Evolutionary conservation across 2,329 filamentous ascomycete genomes (phyloP).

Genomic region (Sclerotinia trifoliorum): DNA sequence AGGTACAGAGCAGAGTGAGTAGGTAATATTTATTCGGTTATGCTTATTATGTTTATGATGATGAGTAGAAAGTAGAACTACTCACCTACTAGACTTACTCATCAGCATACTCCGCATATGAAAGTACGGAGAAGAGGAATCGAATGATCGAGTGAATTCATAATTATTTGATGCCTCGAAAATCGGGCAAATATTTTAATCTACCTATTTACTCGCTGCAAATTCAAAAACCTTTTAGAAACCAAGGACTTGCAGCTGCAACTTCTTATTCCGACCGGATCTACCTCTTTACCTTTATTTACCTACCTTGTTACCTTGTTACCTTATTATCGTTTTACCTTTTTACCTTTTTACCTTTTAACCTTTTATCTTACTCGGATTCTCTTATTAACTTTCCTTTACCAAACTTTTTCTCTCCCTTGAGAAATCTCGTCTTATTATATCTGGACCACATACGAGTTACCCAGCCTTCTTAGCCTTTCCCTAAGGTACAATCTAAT

Average conservation of each 20-base stretch:
- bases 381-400: not conserved
- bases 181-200: not conserved
- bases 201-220: not conserved
- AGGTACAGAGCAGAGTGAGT: no score
- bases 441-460: not conserved
- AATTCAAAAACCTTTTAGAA: not conserved
- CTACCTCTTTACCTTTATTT: not conserved
- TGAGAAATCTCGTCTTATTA: not conserved
- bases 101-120: no score
- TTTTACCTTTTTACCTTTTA: not conserved
- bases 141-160: not conserved
- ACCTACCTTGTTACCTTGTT: not conserved
- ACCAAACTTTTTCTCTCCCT: not conserved
- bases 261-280: constrained; percentile 14
- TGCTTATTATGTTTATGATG: no score
- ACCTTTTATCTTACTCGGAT: not conserved
- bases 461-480: not conserved
- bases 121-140: not conserved
- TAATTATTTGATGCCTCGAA: not conserved
- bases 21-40: no score
- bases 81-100: no score
- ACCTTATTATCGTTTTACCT: not conserved
- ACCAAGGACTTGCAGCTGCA: constrained; percentile 9
- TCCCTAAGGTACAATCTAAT: not conserved
- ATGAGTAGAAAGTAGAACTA: no score